Evolutionary conservation across 176 grass and related monocot species (phyloP).

Genomic region (Poa annua): DNA sequence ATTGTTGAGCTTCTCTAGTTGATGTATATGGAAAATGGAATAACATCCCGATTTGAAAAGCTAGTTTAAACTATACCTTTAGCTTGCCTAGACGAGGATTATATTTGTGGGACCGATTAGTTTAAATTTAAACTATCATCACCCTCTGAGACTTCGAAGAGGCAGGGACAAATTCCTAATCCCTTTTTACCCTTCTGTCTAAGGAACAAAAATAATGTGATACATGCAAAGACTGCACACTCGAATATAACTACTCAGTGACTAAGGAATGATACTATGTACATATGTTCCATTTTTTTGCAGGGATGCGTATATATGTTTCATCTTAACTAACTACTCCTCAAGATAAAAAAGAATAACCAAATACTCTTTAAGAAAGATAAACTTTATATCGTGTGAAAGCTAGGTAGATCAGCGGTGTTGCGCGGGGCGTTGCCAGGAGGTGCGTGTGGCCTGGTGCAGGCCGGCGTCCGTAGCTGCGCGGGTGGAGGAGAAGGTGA

Average conservation of each 20-base stretch:
- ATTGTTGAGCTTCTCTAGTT: background rate
- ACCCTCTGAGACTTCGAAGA: conserved; percentile 24
- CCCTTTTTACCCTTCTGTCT: conserved; percentile 4
- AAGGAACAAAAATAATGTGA: conserved; percentile 25
- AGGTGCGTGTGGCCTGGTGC: no score
- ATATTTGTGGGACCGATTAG: conserved; percentile 9
- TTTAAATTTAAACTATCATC: conserved; percentile 5
- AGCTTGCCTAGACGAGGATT: conserved; percentile 23
- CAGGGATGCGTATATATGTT: no score
- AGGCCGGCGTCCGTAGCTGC: no score
- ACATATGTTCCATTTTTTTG: background rate
- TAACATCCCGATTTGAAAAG: conserved; percentile 8
- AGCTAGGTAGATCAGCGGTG: conserved; percentile 1
- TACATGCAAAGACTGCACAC: background rate
- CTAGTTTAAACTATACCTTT: conserved; percentile 13
- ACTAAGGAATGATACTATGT: background rate
- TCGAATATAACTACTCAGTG: background rate
- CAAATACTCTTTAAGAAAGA: background rate
- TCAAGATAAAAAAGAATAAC: background rate
- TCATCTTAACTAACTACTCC: no score
- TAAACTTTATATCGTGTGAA: background rate
- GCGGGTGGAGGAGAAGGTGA: no score
- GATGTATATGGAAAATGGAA: conserved; percentile 8
- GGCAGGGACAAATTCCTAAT: background rate
- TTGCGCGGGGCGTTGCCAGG: no score